Percentiles rank a stretch among this genome's conserved stretches.
phyloP scores from a whole-genome alignment of 208 protist genomes.

The Herpetomonas samuelpessoai region DNA sequence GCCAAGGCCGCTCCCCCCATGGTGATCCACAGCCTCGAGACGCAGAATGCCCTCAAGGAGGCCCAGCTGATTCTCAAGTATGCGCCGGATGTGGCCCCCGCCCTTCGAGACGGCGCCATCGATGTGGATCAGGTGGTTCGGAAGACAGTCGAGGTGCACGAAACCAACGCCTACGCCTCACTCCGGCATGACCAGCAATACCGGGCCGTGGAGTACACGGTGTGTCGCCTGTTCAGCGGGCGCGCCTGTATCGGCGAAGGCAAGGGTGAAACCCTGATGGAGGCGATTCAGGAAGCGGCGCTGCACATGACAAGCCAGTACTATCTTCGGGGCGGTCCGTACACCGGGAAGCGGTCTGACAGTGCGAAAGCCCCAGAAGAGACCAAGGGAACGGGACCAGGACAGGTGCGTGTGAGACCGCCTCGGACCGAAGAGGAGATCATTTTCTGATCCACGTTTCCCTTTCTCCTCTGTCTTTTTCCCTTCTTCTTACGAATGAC shows the following conservation, averaged over 20 bases:
- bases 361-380: not conserved
- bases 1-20: conserved; percentile 51
- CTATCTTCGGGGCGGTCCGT: conserved; percentile 33
- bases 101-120: conserved; percentile 49
- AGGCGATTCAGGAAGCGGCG: conserved; percentile 77
- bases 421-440: conserved; percentile 39
- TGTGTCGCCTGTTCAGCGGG: conserved; percentile 72
- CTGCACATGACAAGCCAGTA: conserved; percentile 78
- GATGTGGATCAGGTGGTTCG: conserved; percentile 85
- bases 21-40: conserved; percentile 56
- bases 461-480: no score
- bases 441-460: conserved; percentile 31
- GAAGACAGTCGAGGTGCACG: conserved; percentile 76
- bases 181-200: conserved; percentile 74
- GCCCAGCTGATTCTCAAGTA: conserved; percentile 85
- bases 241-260: conserved; percentile 75
- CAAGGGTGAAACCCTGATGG: conserved; percentile 83
- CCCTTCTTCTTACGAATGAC: no score
- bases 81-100: conserved; percentile 45
- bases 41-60: conserved; percentile 81
- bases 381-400: not conserved
- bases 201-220: conserved; percentile 79
- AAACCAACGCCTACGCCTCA: conserved; percentile 82
- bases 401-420: conserved; percentile 19
- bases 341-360: not conserved